Evolutionary conservation across 2,329 filamentous ascomycete species (phyloP), one percentile per base, ranked within the genome.

Genomic region (Penicillium sp.): DNA sequence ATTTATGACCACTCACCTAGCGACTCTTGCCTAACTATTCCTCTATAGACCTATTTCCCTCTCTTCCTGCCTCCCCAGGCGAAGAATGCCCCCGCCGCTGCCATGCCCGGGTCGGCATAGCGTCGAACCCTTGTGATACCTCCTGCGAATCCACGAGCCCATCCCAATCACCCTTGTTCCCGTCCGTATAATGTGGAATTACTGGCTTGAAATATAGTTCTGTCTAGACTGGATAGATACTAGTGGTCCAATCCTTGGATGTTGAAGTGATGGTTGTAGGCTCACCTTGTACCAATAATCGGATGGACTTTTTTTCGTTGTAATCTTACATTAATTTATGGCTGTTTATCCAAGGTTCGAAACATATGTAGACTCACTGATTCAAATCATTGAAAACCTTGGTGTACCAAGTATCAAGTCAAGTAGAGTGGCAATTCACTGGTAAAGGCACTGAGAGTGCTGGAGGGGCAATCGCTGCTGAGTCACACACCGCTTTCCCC

Each of bases 51-150:
- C 44, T 89, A 89, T 67, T 81, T 89, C 73, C 85, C 85, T 16
- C 76, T 89, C 51, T 87, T 89, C 73, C 70, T 89, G 55, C 86
- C 86, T 49, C 83, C 85, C 13, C 71, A 79, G 46, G 72, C 76
- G 19, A 65, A 63, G 48, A 62, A 61, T 50, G 61, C 65, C 22
- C 82, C 82, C 39, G 76, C 80, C 60, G 75, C 80, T 27, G 76
- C 82, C 29, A 70, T 74, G 43, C 62, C 63, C n/a, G n/a, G n/a
- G 26, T 62, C 80, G 75, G 54, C 76, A 70, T 56, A 72, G 77
- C 50, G 77, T 67, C 27, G 45, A 47, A 50, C 43, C 35, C 59
- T 48, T 31, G 41, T 47, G 47, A 63, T 58, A 59, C 55, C 48
- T 58, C 26, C 44, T 29, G 11, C 37, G 8, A 22, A 26, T 14